Percentiles rank a stretch among this genome's conserved stretches.
Conservation (phyloP, 495 filamentous ascomycete genomes). For the Podospora anserina region DNA sequence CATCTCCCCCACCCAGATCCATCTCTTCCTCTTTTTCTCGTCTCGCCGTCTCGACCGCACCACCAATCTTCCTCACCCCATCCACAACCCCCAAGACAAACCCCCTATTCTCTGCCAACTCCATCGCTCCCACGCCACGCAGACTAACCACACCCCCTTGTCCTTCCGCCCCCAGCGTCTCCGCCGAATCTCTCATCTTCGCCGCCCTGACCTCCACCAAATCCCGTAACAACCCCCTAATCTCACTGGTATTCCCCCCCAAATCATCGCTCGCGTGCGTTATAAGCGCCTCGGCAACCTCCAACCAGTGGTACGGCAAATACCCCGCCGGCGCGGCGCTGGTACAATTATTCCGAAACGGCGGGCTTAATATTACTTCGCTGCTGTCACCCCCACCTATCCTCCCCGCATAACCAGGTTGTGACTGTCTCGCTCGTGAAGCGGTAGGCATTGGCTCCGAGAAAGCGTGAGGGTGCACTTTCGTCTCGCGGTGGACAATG, state of each 20-base stretch:
- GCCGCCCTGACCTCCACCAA: slow-evolving; percentile 83
- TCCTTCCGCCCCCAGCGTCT: slow-evolving; percentile 57
- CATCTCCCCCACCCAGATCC: slow-evolving; percentile 14
- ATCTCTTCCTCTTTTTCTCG: slow-evolving; percentile 53
- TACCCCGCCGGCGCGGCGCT: slow-evolving; percentile 58
- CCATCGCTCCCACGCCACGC: slow-evolving; percentile 86
- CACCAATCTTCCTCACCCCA: slow-evolving; percentile 68
- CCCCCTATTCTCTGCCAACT: slow-evolving; percentile 78
- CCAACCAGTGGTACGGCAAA: slow-evolving; percentile 92
- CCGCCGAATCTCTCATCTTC: slow-evolving; percentile 76
- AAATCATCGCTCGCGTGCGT: slow-evolving; percentile 84
- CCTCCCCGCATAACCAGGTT: slow-evolving; percentile 31
- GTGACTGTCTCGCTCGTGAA: slow-evolving; percentile 38
- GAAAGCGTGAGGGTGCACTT: slow-evolving; percentile 61
- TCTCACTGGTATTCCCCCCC: slow-evolving; percentile 58
- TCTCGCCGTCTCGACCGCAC: slow-evolving; percentile 53
- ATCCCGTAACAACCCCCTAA: slow-evolving; percentile 73
- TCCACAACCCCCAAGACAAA: slow-evolving; percentile 87
- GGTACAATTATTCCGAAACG: slow-evolving; percentile 61
- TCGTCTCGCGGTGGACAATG: slow-evolving; percentile 78
- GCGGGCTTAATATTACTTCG: slow-evolving; percentile 43
- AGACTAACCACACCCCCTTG: slow-evolving; percentile 66
- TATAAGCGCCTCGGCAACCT: slow-evolving; percentile 79
- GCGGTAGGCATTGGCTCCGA: slow-evolving; percentile 68
- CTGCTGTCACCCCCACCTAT: not conserved